phyloP scores from a whole-genome alignment of 1,139 yeast genomes.

The Suzukiozyma palmioleophila region DNA sequence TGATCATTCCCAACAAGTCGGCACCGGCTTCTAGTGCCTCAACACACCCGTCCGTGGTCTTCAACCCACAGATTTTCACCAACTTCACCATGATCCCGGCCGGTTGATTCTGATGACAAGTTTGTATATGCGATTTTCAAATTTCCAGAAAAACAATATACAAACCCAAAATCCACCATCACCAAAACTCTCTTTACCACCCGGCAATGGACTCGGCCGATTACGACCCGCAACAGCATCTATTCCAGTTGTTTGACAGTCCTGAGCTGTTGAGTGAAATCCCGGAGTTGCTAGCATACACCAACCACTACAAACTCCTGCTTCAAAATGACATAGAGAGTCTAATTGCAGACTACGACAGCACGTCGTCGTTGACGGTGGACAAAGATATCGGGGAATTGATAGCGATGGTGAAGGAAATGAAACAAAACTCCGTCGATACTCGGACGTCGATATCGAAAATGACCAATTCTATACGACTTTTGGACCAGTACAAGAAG shows the following conservation, averaged over 20 bases:
- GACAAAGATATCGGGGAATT: conserved; percentile 43
- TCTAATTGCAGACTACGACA: conserved; percentile 26
- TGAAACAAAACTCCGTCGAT: conserved; percentile 23
- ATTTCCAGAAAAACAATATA: too few relatives aligned
- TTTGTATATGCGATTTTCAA: too few relatives aligned
- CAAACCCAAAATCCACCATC: too few relatives aligned
- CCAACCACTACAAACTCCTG: conserved; percentile 41
- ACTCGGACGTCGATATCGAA: conserved; percentile 63
- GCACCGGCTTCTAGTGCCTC: conserved; percentile 70
- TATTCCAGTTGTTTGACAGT: conserved; percentile 33
- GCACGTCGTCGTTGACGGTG: conserved; percentile 17
- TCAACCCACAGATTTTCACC: conserved; percentile 83
- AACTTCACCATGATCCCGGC: conserved; percentile 13
- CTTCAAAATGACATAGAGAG: conserved; percentile 38
- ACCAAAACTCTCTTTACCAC: too few relatives aligned
- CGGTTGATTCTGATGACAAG: neutral
- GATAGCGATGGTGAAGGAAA: conserved; percentile 32
- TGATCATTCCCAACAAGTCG: conserved; percentile 72
- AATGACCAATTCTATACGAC: conserved; percentile 75
- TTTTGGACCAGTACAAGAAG: conserved; percentile 74
- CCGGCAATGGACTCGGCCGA: conserved; percentile 12
- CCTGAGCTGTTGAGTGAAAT: conserved; percentile 44
- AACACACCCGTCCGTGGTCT: conserved; percentile 62
- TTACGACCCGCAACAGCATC: conserved; percentile 22
- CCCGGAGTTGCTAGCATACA: conserved; percentile 38